Base-by-base conservation (phyloP, 2,329 filamentous ascomycete genomes). In the Aspergillus sp. region DNA sequence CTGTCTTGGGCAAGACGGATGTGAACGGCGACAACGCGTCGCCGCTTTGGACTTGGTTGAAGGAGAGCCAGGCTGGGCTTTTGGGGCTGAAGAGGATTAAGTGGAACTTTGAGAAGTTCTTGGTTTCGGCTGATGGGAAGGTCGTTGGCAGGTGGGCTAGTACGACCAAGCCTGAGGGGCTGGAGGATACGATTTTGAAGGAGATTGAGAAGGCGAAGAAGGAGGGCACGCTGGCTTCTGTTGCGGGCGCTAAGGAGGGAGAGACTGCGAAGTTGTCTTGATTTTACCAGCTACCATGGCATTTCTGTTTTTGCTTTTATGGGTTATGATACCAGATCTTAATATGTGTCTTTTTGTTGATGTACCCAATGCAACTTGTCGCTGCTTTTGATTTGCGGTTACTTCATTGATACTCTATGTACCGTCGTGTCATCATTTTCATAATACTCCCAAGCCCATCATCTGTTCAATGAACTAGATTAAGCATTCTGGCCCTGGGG, bases 101-200 rank as follows among this genome's bases (percentile, higher is more conserved):
- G 89, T 99, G 95, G 95, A 99, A 99, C 80, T 99, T 98, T 81
- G 95, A 99, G 78, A 99, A 99, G 85, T 99, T 97, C 79, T 80
- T 99, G 63, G 81, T 99, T 64, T 89, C 88, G 60, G 84, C 86
- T 61, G 91, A 98, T 75, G 95, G 95, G 24, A 84, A 89, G 78
- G 91, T 98, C 66, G 89, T 90, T 78, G 84, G 84, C 27, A 82
- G 95, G 64, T 99, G 92, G 91, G 90, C 91, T 34, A 93, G 90
- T 75, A 89, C 86, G 17, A 91, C 89, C 59, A 95, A 93, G 82
- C 95, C 95, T 1, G 91, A 93, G 79, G 77, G 78, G 40, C 78
- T 99, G 67, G 89, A 93, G 84, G 81, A 82, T 62, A 77, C 83
- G 4, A 93, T 97, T 66, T 74, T 91, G 68, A 86, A 89, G 66